Conservation (phyloP, 2,329 filamentous ascomycete species). For the Ilyonectria destructans region DNA sequence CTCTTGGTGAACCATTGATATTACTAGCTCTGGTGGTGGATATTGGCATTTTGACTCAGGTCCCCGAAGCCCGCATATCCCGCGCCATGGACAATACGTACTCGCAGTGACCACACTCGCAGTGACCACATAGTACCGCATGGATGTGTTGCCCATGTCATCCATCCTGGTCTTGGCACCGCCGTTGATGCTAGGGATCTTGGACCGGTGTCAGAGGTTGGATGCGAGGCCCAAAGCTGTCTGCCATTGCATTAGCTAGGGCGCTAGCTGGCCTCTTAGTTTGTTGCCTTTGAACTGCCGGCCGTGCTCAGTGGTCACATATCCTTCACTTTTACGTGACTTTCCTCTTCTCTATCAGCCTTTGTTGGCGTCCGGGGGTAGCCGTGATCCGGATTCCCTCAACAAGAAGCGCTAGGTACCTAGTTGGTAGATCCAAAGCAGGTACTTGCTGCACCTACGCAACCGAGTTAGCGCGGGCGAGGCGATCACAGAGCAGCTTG, state of each 20-base stretch:
- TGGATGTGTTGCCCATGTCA: constrained; percentile 13
- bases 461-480: constrained; percentile 1
- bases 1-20: constrained; percentile 14
- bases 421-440: constrained; percentile 3
- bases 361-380: not conserved
- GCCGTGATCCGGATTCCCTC: constrained; percentile 11
- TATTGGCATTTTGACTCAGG: constrained; percentile 19
- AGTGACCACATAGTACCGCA: not conserved
- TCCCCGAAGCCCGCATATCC: constrained; percentile 10
- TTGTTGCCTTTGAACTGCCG: constrained; percentile 27
- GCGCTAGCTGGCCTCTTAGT: constrained; percentile 20
- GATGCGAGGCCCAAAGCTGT: constrained; percentile 12
- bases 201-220: constrained; percentile 27
- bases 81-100: not conserved
- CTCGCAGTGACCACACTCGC: too few species aligned
- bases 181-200: constrained; percentile 22
- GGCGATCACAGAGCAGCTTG: constrained; percentile 5
- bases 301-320: constrained; percentile 1
- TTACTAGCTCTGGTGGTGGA: not conserved
- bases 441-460: not conserved
- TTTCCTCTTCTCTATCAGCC: constrained; percentile 7
- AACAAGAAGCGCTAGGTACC: not conserved
- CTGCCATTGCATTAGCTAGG: constrained; percentile 28
- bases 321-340: constrained; percentile 14
- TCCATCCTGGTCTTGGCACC: constrained; percentile 20